These are phyloP conservation scores for Clarireedia monteithiana DNA, from an alignment of 2,329 filamentous ascomycete genomes.

Conservation along the genomic window DNA sequence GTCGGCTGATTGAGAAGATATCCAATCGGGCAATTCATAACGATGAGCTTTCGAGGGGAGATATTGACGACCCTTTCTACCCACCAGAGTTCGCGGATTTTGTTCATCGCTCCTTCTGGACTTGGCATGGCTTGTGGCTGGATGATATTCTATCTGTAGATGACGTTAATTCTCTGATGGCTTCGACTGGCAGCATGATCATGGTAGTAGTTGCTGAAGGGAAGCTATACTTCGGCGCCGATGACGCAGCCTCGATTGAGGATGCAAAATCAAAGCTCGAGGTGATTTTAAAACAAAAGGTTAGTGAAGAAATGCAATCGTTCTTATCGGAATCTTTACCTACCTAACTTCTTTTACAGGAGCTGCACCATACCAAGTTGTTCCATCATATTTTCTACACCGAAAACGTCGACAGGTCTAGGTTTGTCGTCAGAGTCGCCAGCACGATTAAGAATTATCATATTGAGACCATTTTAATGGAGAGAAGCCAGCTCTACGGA, in stretches of 20 bases:
- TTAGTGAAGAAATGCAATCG: slow-evolving; percentile 8
- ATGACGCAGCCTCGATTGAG: slow-evolving; percentile 9
- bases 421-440: slow-evolving; percentile 16
- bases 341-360: not conserved
- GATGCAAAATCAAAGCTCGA: slow-evolving; percentile 20
- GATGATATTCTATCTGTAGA: not conserved
- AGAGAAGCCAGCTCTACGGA: slow-evolving; percentile 8
- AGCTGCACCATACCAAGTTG: not conserved
- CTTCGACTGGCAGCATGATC: no score
- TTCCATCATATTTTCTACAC: slow-evolving; percentile 21
- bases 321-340: no score
- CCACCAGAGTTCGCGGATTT: not conserved
- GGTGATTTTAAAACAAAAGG: slow-evolving; percentile 20
- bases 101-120: not conserved
- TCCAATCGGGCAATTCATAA: not conserved
- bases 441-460: slow-evolving; percentile 16
- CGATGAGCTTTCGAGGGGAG: slow-evolving; percentile 1
- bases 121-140: not conserved
- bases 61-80: slow-evolving; percentile 4
- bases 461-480: slow-evolving; percentile 24
- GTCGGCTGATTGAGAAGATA: slow-evolving; percentile 2
- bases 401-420: slow-evolving; percentile 17
- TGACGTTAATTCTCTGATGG: slow-evolving; percentile 6
- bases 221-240: slow-evolving; percentile 17
- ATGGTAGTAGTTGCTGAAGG: slow-evolving; percentile 11